Conservation (phyloP, 2,329 filamentous ascomycete genomes). For the Aspergillus candidus region DNA sequence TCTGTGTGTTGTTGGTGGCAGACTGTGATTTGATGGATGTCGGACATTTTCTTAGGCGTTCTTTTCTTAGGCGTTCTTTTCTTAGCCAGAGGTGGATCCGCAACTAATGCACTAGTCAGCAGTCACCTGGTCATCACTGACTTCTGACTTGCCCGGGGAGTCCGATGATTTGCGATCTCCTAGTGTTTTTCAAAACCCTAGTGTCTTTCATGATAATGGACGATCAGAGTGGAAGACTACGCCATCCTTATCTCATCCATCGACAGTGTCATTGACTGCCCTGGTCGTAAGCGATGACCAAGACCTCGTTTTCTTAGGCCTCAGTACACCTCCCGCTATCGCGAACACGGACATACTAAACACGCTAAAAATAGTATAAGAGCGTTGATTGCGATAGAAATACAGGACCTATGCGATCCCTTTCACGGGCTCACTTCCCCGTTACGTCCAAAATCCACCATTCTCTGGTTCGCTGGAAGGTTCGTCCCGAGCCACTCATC, state of each 20-base stretch:
- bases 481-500: constrained; percentile 23
- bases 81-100: constrained; percentile 1
- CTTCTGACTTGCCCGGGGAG: constrained; percentile 13
- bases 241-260: not conserved
- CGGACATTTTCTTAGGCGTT: constrained; percentile 11
- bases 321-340: too few species aligned
- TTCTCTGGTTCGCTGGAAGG: constrained; percentile 22
- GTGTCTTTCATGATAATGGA: not conserved
- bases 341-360: too few species aligned
- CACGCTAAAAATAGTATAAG: too few species aligned
- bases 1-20: constrained; percentile 9
- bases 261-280: too few species aligned
- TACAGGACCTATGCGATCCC: too few species aligned
- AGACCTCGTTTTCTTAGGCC: too few species aligned
- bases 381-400: too few species aligned
- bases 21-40: constrained; percentile 14
- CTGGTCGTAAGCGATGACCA: too few species aligned
- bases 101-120: constrained; percentile 8
- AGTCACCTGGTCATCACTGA: constrained; percentile 22
- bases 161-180: constrained; percentile 11
- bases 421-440: too few species aligned
- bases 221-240: constrained; percentile 1
- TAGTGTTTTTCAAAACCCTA: too few species aligned
- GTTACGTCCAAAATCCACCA: not conserved
- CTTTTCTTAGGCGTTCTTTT: constrained; percentile 3